Conservation (phyloP, 805 yeast species). For the Jamesozyma hellenica region DNA sequence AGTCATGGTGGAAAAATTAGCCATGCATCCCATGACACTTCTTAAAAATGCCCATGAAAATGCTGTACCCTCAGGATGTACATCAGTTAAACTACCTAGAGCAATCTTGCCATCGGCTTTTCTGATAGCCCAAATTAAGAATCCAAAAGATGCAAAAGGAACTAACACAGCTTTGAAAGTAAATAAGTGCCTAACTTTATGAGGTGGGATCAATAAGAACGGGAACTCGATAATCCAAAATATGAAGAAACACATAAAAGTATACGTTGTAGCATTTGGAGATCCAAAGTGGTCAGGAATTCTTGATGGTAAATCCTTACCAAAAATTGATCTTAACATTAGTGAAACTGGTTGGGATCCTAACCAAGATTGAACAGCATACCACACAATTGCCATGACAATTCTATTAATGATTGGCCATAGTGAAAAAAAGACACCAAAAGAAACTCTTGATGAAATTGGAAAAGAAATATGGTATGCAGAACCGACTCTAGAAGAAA, state of each 20-base stretch:
- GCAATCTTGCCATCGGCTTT: slow-evolving; percentile 54
- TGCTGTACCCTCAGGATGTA: slow-evolving; percentile 17
- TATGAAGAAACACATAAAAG: slow-evolving; percentile 65
- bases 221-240: slow-evolving; percentile 78
- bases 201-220: slow-evolving; percentile 73
- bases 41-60: slow-evolving; percentile 60
- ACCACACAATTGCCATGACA: slow-evolving; percentile 83
- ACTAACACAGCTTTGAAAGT: slow-evolving; percentile 69
- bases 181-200: slow-evolving; percentile 71
- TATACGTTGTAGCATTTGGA: slow-evolving; percentile 59
- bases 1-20: slow-evolving; percentile 72
- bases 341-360: slow-evolving; percentile 76
- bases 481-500: slow-evolving; percentile 72
- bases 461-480: slow-evolving; percentile 80
- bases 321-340: slow-evolving; percentile 71
- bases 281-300: slow-evolving; percentile 53
- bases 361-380: slow-evolving; percentile 74
- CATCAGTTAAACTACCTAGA: slow-evolving; percentile 17
- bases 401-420: slow-evolving; percentile 89
- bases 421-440: slow-evolving; percentile 76
- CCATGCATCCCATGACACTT: slow-evolving; percentile 63
- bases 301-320: slow-evolving; percentile 48
- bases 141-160: slow-evolving; percentile 76
- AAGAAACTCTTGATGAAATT: slow-evolving; percentile 67
- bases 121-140: slow-evolving; percentile 73